Conservation (phyloP, 2,329 filamentous ascomycete genomes). For the Taxawa tesnikishii region DNA sequence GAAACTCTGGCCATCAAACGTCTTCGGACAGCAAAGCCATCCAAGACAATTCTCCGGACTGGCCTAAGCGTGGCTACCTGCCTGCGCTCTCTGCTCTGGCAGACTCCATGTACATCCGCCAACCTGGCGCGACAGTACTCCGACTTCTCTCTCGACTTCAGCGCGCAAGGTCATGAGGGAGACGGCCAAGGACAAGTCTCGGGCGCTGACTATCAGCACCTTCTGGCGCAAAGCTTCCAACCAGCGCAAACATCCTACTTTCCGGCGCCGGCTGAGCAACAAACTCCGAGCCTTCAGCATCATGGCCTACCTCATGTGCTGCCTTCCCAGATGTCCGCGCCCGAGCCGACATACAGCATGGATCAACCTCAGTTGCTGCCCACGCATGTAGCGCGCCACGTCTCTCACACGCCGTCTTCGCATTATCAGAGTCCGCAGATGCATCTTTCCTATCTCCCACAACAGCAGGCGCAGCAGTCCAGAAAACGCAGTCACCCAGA, state of each 20-base stretch:
- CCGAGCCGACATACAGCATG: conserved; percentile 15
- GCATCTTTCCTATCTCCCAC: not conserved
- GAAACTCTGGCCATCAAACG: too few species aligned
- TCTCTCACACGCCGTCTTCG: conserved; percentile 1
- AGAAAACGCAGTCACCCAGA: conserved; percentile 33
- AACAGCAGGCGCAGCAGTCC: conserved; percentile 7
- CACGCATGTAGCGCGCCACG: conserved; percentile 10
- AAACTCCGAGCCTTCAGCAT: conserved; percentile 12
- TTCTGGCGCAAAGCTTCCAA: conserved; percentile 14
- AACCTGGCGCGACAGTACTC: conserved; percentile 35
- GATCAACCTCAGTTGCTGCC: conserved; percentile 16
- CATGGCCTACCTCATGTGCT: conserved; percentile 16
- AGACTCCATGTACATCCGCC: conserved; percentile 38
- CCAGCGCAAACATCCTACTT: conserved; percentile 6
- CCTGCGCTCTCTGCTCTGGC: conserved; percentile 38
- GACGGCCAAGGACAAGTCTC: conserved; percentile 20
- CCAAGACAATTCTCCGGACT: conserved; percentile 29
- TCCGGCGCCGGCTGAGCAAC: conserved; percentile 6
- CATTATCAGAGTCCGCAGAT: conserved; percentile 6
- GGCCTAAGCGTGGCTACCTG: conserved; percentile 32
- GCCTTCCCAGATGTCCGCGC: conserved; percentile 15
- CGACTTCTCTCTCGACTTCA: conserved; percentile 35
- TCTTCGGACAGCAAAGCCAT: too few species aligned
- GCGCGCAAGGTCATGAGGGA: conserved; percentile 28
- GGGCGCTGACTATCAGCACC: conserved; percentile 14